Percentiles rank a stretch among this genome's conserved stretches.
Conservation (phyloP, 2,329 filamentous ascomycete species). For the Talaromyces verruculosus region DNA sequence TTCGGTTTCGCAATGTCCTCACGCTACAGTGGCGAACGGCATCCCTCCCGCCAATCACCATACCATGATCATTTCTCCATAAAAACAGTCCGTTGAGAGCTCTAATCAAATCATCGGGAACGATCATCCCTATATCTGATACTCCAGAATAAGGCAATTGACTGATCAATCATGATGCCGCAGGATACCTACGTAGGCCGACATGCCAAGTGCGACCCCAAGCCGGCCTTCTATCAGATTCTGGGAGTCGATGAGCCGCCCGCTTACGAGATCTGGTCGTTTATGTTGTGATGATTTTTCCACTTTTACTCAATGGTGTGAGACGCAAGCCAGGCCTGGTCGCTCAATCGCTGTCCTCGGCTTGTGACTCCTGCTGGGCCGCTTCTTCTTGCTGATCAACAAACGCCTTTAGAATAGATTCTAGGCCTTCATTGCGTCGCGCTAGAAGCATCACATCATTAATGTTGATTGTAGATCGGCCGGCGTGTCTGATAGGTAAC, state of each 20-base stretch:
- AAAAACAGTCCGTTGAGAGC: background rate
- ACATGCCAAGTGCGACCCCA: background rate
- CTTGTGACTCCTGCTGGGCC: constrained; percentile 9
- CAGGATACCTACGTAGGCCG: background rate
- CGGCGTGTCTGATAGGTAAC: constrained; percentile 68
- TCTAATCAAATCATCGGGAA: background rate
- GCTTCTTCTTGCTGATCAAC: constrained; percentile 30
- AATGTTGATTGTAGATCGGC: constrained; percentile 73
- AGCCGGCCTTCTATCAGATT: background rate
- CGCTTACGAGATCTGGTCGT: background rate
- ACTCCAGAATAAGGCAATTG: background rate
- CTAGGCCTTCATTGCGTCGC: constrained; percentile 80
- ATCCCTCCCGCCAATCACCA: background rate
- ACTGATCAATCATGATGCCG: background rate
- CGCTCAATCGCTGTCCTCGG: constrained; percentile 18
- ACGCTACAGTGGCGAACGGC: background rate
- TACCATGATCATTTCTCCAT: background rate
- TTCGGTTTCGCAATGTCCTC: background rate
- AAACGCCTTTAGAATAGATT: constrained; percentile 62
- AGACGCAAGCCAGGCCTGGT: background rate
- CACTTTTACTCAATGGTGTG: background rate
- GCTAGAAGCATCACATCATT: constrained; percentile 87
- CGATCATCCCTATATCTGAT: background rate
- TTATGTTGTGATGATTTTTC: background rate
- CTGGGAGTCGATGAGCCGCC: background rate